Evolutionary conservation across 2,329 filamentous ascomycete species (phyloP), one percentile per base, ranked within the genome.

Genomic region (Aspergillus calidoustus): DNA sequence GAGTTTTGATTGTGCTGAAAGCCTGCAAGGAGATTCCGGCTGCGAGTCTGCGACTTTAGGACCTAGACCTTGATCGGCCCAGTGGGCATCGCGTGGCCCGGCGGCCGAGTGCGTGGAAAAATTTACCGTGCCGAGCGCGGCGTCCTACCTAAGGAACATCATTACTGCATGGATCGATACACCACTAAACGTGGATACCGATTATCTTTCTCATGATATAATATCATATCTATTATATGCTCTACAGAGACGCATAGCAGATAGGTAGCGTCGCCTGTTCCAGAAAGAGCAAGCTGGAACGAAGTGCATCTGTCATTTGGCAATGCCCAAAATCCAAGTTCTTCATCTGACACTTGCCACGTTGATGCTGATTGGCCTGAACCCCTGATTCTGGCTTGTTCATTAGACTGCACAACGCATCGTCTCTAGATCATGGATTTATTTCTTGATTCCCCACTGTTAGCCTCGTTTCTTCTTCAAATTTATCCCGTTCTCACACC

Each of bases 341-440:
- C 4, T 46, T 15, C 43, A 46, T 8, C 43, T 46, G 17, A n/a
- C 43, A 46, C 22, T 34, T 43, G n/a, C n/a, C 7, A 11, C 11
- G 25, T 53, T 9, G 28, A 55, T 47, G 53, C 53, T 48, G 43
- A 56, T 56, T 56, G 54, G 54, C 9, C 13, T 7, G 13, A 48
- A 23, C 19, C 46, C 46, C 46, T 11, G 46, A 19, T 9, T 19
- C 30, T 23, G 44, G 43, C 11, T 38, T 25, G 25, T 56, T 30
- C 25, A 50, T 22, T 57, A 22, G 43, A 22, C 41, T 43, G 31
- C 6, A 17, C 30, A 41, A n/a, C 11, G 17, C 54, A 28, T 38
- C 47, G 25, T 23, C 23, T 50, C 28, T n/a, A 25, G 22, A 30
- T 51, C 48, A 44, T 52, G 17, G 17, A 31, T 41, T 41, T 38